Conservation (phyloP, 2,329 filamentous ascomycete species). For the Hirsutella rhossiliensis region DNA sequence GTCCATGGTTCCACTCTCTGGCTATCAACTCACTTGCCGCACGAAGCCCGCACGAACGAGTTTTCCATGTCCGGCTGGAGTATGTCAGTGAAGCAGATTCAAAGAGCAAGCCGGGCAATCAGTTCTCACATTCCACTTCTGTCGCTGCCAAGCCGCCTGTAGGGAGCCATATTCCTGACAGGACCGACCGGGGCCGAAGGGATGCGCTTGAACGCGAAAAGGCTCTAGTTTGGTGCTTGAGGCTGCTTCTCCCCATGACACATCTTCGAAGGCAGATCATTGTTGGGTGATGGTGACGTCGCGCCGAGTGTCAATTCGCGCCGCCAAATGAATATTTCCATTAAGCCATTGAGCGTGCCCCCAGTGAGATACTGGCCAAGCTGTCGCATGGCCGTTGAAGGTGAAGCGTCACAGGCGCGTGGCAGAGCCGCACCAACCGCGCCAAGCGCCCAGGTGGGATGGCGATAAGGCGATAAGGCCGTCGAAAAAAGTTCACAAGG, state of each 20-base stretch:
- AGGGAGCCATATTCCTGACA: slow-evolving; percentile 72
- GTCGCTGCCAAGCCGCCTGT: slow-evolving; percentile 53
- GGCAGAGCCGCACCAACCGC: background rate
- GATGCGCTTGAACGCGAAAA: slow-evolving; percentile 21
- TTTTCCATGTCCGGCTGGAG: slow-evolving; percentile 50
- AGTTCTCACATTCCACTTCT: slow-evolving; percentile 36
- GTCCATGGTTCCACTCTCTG: too few species aligned
- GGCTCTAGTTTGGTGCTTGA: slow-evolving; percentile 7
- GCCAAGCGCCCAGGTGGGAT: background rate
- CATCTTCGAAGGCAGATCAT: slow-evolving; percentile 5
- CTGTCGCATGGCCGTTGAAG: background rate
- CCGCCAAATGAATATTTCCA: too few species aligned
- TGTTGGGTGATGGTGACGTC: slow-evolving; percentile 1
- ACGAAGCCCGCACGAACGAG: slow-evolving; percentile 62
- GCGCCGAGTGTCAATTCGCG: background rate
- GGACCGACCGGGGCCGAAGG: slow-evolving; percentile 16
- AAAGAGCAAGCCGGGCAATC: accelerated
- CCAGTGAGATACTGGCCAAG: background rate
- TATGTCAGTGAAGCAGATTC: background rate
- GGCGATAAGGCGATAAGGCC: background rate
- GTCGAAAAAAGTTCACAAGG: slow-evolving; percentile 6
- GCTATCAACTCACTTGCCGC: slow-evolving; percentile 43
- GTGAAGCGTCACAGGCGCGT: background rate
- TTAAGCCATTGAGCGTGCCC: too few species aligned
- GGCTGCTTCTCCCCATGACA: slow-evolving; percentile 3